Percentiles rank a stretch among this genome's conserved stretches.
These are phyloP conservation scores for Linnemannia exigua DNA, from an alignment of 192 early-diverging fungal genomes.

Conservation along the genomic window DNA sequence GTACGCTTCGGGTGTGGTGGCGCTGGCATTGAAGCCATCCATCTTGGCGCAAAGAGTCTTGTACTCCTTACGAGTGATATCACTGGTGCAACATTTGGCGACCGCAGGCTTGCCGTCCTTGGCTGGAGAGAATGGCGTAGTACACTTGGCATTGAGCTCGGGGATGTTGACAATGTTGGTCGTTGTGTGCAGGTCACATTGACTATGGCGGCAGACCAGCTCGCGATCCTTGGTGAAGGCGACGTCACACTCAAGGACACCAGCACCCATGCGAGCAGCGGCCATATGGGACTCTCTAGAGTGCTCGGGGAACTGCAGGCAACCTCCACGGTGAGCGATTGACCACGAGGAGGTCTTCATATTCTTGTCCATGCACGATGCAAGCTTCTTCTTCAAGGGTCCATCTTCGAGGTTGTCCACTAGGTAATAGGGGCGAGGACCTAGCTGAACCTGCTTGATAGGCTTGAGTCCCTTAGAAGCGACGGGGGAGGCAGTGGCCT, in stretches of 20 bases:
- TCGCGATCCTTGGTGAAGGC: conserved; percentile 6
- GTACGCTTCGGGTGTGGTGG: conserved; percentile 9
- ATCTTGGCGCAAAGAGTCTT: conserved; percentile 13
- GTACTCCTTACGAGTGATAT: conserved; percentile 5
- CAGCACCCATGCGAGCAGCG: conserved; percentile 13
- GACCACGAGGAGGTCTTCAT: conserved; percentile 8
- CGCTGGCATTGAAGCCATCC: conserved; percentile 12
- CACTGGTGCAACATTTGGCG: conserved; percentile 12
- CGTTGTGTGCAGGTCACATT: conserved; percentile 11
- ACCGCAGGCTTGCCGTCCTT: conserved; percentile 9
- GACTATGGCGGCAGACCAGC: conserved; percentile 10
- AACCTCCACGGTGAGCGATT: conserved; percentile 5
- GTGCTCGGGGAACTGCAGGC: conserved; percentile 8
- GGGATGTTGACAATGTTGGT: conserved; percentile 13
- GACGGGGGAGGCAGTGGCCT: neutral
- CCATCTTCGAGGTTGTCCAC: conserved; percentile 8
- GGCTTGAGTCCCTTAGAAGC: conserved; percentile 12
- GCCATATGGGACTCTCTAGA: conserved; percentile 3
- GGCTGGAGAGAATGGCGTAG: conserved; percentile 13
- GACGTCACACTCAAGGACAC: conserved; percentile 8
- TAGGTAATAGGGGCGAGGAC: conserved; percentile 14
- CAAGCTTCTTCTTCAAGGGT: conserved; percentile 9
- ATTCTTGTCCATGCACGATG: conserved; percentile 7
- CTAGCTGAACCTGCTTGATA: conserved; percentile 6
- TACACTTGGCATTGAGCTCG: conserved; percentile 14